These are phyloP conservation scores for Dimargaris verticillata DNA, from an alignment of 192 early-diverging fungal genomes.

Conservation along the genomic window DNA sequence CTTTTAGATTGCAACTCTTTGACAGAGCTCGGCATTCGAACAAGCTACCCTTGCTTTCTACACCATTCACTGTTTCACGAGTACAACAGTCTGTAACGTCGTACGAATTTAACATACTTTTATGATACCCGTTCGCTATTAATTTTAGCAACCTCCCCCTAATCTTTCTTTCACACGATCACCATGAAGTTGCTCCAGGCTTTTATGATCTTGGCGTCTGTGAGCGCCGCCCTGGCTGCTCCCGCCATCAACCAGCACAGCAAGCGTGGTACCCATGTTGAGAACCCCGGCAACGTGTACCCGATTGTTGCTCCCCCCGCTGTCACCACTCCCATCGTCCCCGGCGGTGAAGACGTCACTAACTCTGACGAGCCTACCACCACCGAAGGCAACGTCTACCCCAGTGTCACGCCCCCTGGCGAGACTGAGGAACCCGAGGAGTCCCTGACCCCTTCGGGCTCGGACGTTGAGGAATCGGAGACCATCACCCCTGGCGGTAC, in stretches of 20 bases:
- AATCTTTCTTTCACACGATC: background rate
- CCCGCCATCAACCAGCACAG: background rate
- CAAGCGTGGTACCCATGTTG: background rate
- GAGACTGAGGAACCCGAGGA: background rate
- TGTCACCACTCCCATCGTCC: background rate
- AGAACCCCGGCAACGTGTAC: background rate
- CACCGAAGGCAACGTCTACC: background rate
- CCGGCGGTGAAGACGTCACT: background rate
- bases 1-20: too few relatives aligned
- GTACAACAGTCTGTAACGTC: too few relatives aligned
- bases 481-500: background rate
- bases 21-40: too few relatives aligned
- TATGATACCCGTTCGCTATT: background rate
- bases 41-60: too few relatives aligned
- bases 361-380: background rate
- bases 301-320: background rate
- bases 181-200: conserved; percentile 11
- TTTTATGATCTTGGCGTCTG: conserved; percentile 8
- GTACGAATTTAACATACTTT: too few relatives aligned
- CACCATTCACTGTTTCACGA: too few relatives aligned
- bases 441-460: background rate
- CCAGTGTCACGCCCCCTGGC: background rate
- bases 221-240: conserved; percentile 7
- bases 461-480: background rate
- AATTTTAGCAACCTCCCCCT: background rate